Evolutionary conservation across 768 basidiomycete genomes (phyloP), one percentile per base, ranked within the genome.

Genomic region (Xerocomus brunneocitrinus): DNA sequence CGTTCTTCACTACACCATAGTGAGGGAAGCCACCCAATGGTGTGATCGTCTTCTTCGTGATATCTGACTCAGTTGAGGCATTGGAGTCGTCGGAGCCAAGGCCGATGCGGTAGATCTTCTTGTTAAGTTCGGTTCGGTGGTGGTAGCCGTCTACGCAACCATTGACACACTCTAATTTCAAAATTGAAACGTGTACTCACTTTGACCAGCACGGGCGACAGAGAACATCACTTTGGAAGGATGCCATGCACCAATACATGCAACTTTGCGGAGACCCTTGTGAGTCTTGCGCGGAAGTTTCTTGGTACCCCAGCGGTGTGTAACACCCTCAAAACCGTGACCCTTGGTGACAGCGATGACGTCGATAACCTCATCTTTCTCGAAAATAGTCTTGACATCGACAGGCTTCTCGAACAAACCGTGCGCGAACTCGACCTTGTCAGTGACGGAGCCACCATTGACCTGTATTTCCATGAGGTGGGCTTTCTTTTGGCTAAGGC

Each of bases 401-500:
- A 98, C 78, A 47, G 91, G 85, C 81, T 98, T 98, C 79, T 99
- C 97, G 68, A 99, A 98, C 70, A 98, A 79, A 41, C 83, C 85
- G 58, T 91, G 85, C 59, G 94, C 91, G 66, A 85, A 98, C 68
- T 92, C 89, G 72, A 99, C 94, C 82, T 99, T 99, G 82, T 99
- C 95, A 30, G 94, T 82, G 59, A 98, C 71, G 35, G 85, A 85
- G 54, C 97, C 97, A 73, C 97, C 97, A 76, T 99, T 98, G 67
- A 99, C 85, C 76, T 99, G 95, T 73, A 99, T 97, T 80, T 99
- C 97, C 95, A 98, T 98, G 47, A 99, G 82, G 76, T 99, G 97
- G 24, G 97, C 97, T 81, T 94, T 98, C 90, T 98, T 99, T 80
- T 98, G 97, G 66, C 79, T 81, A 67, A 99, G 87, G 66, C 94